These are phyloP conservation scores for Meripilus lineatus DNA, from an alignment of 1,284 basidiomycete genomes.

Conservation along the genomic window DNA sequence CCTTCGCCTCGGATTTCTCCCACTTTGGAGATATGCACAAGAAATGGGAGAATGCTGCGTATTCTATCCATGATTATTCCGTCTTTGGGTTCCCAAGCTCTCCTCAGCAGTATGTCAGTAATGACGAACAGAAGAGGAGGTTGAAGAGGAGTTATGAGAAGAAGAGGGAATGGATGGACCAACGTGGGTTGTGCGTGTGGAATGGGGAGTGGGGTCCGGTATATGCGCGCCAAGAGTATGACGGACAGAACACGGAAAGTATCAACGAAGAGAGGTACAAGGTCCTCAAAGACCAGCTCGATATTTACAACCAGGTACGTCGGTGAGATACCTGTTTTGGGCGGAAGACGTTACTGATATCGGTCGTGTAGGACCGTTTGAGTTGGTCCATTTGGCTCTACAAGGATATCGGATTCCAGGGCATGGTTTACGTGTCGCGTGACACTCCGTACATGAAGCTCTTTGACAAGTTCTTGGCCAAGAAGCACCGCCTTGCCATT, in stretches of 20 bases:
- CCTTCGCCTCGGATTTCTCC: slow-evolving; percentile 71
- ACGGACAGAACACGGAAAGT: slow-evolving; percentile 50
- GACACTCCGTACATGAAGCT: slow-evolving; percentile 46
- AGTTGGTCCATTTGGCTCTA: slow-evolving; percentile 58
- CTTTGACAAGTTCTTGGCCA: slow-evolving; percentile 42
- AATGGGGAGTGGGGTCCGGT: slow-evolving; percentile 76
- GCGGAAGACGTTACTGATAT: slow-evolving; percentile 3
- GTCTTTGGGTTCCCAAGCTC: slow-evolving; percentile 67
- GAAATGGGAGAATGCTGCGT: slow-evolving; percentile 63
- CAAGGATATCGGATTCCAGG: slow-evolving; percentile 56
- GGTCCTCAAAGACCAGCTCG: slow-evolving; percentile 45
- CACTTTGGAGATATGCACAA: slow-evolving; percentile 55
- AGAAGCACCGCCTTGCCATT: slow-evolving; percentile 59
- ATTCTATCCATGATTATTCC: slow-evolving; percentile 74
- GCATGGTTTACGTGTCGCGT: slow-evolving; percentile 43
- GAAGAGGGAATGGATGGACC: slow-evolving; percentile 69
- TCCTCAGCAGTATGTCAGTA: slow-evolving; percentile 52
- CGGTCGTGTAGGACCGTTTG: slow-evolving; percentile 27
- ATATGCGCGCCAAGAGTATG: slow-evolving; percentile 53
- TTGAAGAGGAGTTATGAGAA: slow-evolving; percentile 54
- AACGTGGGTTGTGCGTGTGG: slow-evolving; percentile 63
- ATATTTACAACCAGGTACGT: slow-evolving; percentile 37
- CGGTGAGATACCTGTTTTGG: neutral
- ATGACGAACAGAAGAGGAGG: slow-evolving; percentile 46
- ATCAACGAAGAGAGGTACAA: slow-evolving; percentile 66